Percentiles rank a stretch among this genome's conserved stretches.
Conservation (phyloP, 192 early-diverging fungal species). For the Mortierella alpina region DNA sequence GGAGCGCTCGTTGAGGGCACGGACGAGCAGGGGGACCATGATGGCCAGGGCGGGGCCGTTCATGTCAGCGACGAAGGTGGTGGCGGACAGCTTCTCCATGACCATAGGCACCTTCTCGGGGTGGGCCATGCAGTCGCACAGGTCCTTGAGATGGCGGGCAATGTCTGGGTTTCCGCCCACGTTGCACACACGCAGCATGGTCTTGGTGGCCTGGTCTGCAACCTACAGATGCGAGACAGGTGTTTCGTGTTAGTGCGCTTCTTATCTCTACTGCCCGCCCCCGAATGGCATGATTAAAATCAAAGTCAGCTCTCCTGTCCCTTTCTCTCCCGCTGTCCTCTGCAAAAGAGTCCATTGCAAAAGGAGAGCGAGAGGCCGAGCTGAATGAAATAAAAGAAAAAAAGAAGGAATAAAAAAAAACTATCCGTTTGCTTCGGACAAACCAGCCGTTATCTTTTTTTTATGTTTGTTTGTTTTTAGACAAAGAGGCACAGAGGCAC, state of each 20-base stretch:
- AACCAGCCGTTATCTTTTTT: neutral
- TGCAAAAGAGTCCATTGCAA: neutral
- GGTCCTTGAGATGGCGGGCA: conserved; percentile 76
- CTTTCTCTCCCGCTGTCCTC: neutral
- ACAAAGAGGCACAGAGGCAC: neutral
- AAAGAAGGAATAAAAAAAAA: neutral
- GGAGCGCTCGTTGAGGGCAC: conserved; percentile 75
- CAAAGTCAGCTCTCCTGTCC: conserved; percentile 31
- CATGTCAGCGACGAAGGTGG: conserved; percentile 84
- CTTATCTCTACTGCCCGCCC: neutral
- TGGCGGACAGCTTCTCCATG: conserved; percentile 82
- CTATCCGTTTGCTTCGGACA: too few relatives aligned
- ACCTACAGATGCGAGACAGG: conserved; percentile 17
- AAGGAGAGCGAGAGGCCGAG: neutral
- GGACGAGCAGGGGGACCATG: conserved; percentile 80
- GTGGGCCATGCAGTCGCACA: conserved; percentile 78
- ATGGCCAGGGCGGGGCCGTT: conserved; percentile 82
- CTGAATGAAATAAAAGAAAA: neutral
- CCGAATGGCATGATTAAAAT: neutral
- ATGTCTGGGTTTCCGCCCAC: conserved; percentile 85
- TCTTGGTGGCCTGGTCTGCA: conserved; percentile 64
- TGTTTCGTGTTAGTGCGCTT: conserved; percentile 14
- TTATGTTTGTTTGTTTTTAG: neutral
- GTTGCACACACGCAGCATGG: conserved; percentile 76
- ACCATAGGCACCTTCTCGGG: conserved; percentile 82